Conservation (phyloP, 2,329 filamentous ascomycete genomes). For the Chaetothyriales sp. region DNA sequence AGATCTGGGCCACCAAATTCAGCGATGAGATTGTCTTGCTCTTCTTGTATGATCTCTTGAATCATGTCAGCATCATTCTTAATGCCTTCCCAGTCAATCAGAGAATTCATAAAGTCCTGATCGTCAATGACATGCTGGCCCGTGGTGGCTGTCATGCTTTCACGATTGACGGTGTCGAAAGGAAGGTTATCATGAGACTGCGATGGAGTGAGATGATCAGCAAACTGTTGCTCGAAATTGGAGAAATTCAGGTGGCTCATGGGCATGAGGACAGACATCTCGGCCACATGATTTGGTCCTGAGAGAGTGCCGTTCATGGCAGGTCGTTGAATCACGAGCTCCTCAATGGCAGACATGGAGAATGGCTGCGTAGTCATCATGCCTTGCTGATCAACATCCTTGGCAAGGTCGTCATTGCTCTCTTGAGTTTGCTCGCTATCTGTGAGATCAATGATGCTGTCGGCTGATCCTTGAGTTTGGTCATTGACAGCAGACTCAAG, state of each 20-base stretch:
- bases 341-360: no score
- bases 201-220: neutral
- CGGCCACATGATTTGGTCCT: neutral
- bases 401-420: no score
- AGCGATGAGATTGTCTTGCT: neutral
- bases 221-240: neutral
- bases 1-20: no score
- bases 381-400: no score
- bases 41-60: neutral
- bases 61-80: neutral
- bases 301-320: neutral
- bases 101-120: slow-evolving; percentile 1
- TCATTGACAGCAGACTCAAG: slow-evolving; percentile 1
- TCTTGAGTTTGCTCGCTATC: no score
- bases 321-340: no score
- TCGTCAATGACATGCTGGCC: neutral
- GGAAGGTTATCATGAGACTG: neutral
- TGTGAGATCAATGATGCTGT: no score
- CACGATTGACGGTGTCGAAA: neutral
- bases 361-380: no score
- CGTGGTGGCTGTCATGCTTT: neutral
- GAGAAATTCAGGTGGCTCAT: neutral
- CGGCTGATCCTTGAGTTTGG: neutral
- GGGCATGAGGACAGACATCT: neutral
- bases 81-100: slow-evolving; percentile 7